Base-by-base conservation (phyloP, 306 rosid species). In the Rosa multiflora region DNA sequence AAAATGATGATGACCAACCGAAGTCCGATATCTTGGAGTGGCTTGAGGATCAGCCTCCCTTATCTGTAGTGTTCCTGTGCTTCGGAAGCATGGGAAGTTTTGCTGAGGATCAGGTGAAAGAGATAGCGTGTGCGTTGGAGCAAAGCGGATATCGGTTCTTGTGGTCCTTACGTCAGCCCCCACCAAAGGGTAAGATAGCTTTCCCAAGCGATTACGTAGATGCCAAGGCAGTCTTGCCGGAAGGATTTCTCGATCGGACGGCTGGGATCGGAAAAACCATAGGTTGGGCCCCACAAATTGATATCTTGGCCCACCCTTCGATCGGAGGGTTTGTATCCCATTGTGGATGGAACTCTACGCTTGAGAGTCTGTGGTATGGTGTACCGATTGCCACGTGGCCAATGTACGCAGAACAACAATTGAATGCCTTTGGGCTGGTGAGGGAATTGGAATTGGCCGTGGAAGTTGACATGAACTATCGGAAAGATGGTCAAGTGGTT, bases 321-420 rank as follows among this genome's bases (percentile, higher is more conserved):
- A 8, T 47, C 4, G 83, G 86, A 55, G 87, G 79, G 23, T 83
- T 80, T 3, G 63, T 84, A 5, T 84, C 87, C 0, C 87, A 84
- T 18, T 80, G 84, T 8, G 79, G 87, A 4, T 84, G 82, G 87
- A 83, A 80, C 32, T 83, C 84, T 2, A 48, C 39, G 5, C 5
- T 80, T 37, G 81, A 83, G 42, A 80, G 87, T 6, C 1, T 79
- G 0, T 83, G 86, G 83, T 4, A 14, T 14, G 76, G 84, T 0
- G 81, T 83, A 78, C 83, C 81, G 7, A 53, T 79, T 51, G 78
- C 78, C 14, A 29, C 83, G 14, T 83, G 86, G 81, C 86, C 86
- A 3, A 1, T 79, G 14, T 83, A 51, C 1, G 81, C 83, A 0
- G 83, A 83, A 72, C 83, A 83, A 64, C 75, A 70, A 5, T 0